A percentile compares a stretch with the other conserved stretches of the same genome.
Evolutionary conservation across 2,329 filamentous ascomycete species (phyloP).

Genomic region (Epichloe festucae): DNA sequence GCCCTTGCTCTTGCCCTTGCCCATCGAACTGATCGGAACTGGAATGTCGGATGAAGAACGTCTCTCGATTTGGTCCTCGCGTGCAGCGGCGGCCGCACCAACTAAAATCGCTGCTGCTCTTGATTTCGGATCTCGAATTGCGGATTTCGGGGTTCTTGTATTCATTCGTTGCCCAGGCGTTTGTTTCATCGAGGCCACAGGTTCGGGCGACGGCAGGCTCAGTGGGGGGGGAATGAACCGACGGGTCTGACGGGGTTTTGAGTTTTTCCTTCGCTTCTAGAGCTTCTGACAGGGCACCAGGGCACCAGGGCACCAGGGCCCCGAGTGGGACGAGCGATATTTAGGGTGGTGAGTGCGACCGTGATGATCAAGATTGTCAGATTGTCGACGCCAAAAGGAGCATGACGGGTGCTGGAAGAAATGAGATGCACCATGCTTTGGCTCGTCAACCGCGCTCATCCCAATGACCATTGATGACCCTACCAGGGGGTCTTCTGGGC

Average conservation of each 20-base stretch:
- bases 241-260: neutral
- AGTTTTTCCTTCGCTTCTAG: conserved; percentile 2
- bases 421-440: neutral
- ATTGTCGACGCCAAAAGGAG: conserved; percentile 5
- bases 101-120: neutral
- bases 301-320: neutral
- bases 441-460: neutral
- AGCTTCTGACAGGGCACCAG: conserved; percentile 3
- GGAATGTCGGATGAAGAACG: conserved; percentile 1
- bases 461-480: too few species aligned
- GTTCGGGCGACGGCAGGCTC: neutral
- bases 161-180: neutral
- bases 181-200: neutral
- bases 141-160: neutral
- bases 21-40: conserved; percentile 1
- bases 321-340: conserved; percentile 2
- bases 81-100: neutral
- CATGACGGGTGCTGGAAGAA: conserved; percentile 1
- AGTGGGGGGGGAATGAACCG: neutral
- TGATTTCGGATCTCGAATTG: neutral
- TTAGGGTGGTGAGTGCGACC: neutral
- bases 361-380: conserved; percentile 4
- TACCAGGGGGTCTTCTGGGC: neutral
- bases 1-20: neutral
- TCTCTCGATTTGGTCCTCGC: neutral